A percentile compares a stretch with the other conserved stretches of the same genome.
Evolutionary conservation across 805 yeast species (phyloP).

Genomic region (Debaryomyces maramus): DNA sequence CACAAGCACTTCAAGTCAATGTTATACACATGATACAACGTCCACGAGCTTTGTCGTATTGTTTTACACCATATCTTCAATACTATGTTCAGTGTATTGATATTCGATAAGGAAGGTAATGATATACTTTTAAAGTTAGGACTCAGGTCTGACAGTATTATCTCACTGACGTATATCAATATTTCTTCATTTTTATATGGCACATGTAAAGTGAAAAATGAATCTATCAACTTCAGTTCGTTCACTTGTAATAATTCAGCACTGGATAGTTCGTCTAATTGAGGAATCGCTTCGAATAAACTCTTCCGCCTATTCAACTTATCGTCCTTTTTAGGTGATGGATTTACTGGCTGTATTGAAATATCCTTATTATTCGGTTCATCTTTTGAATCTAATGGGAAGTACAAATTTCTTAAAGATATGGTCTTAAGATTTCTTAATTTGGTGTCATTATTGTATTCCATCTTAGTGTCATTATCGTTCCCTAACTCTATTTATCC

Average conservation of each 20-base stretch:
- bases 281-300: slow-evolving; percentile 4
- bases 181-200: slow-evolving; percentile 9
- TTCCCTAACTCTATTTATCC: not conserved
- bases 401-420: slow-evolving; percentile 16
- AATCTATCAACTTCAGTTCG: slow-evolving; percentile 18
- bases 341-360: not conserved
- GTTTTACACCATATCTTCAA: slow-evolving; percentile 22
- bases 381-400: slow-evolving; percentile 2
- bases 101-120: slow-evolving; percentile 20
- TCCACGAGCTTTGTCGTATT: slow-evolving; percentile 18
- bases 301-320: slow-evolving; percentile 3
- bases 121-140: slow-evolving; percentile 30
- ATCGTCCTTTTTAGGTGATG: not conserved
- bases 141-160: slow-evolving; percentile 16
- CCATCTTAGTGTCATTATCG: slow-evolving; percentile 6
- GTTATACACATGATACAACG: slow-evolving; percentile 14
- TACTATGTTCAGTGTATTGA: slow-evolving; percentile 9
- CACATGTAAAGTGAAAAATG: slow-evolving; percentile 28
- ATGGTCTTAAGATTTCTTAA: slow-evolving; percentile 14
- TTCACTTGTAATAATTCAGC: slow-evolving; percentile 15
- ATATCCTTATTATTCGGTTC: not conserved
- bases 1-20: slow-evolving; percentile 18
- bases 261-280: slow-evolving; percentile 2
- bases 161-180: slow-evolving; percentile 36
- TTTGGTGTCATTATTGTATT: slow-evolving; percentile 11